Conservation (phyloP, 352 stramenopile genomes). For the Phytophthora tentaculata region DNA sequence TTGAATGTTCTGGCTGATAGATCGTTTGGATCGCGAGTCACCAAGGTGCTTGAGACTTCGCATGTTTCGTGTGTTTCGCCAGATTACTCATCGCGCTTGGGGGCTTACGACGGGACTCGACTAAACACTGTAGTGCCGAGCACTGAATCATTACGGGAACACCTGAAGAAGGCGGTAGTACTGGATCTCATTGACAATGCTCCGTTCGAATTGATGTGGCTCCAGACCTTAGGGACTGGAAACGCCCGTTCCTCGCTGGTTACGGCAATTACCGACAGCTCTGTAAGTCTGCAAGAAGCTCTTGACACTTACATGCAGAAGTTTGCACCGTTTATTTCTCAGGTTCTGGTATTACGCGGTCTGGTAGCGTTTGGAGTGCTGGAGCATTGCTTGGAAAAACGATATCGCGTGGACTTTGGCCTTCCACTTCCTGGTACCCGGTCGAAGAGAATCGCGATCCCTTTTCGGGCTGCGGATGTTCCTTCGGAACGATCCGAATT, state of each 20-base stretch:
- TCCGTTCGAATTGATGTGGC: conserved; percentile 73
- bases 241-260: conserved; percentile 35
- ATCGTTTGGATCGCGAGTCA: conserved; percentile 17
- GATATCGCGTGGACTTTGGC: conserved; percentile 84
- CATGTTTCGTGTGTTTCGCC: conserved; percentile 43
- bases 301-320: conserved; percentile 18
- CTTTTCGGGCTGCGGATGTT: conserved; percentile 85
- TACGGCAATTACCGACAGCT: conserved; percentile 42
- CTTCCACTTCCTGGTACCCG: conserved; percentile 47
- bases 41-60: conserved; percentile 45
- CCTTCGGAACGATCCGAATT: conserved; percentile 86
- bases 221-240: conserved; percentile 36
- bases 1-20: conserved; percentile 34
- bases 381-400: conserved; percentile 86
- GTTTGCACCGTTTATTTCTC: conserved; percentile 33
- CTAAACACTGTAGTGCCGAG: conserved; percentile 35
- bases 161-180: conserved; percentile 52
- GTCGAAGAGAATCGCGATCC: conserved; percentile 81
- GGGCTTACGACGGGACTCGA: conserved; percentile 52
- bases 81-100: conserved; percentile 45
- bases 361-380: conserved; percentile 81
- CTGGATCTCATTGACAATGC: conserved; percentile 67
- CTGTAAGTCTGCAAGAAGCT: conserved; percentile 30
- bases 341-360: conserved; percentile 73
- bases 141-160: conserved; percentile 17